Conservation (phyloP, 2,329 filamentous ascomycete species). For the Colletotrichum sp. region DNA sequence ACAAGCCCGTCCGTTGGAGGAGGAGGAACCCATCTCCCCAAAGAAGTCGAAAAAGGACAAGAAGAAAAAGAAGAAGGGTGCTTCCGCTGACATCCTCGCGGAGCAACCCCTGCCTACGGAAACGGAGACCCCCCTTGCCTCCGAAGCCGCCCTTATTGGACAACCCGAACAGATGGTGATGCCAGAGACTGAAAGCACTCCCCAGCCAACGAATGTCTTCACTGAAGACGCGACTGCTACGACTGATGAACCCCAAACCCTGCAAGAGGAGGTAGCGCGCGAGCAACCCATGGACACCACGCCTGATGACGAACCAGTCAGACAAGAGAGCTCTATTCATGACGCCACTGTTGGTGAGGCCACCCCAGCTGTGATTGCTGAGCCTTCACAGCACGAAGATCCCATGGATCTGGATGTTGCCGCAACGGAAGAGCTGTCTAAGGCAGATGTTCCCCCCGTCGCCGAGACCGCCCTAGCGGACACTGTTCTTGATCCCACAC, state of each 20-base stretch:
- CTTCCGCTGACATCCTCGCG: background rate
- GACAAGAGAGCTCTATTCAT: background rate
- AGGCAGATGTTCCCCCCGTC: background rate
- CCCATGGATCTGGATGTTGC: background rate
- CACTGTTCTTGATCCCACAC: background rate
- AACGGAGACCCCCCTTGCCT: background rate
- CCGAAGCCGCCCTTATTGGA: background rate
- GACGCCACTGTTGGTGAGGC: background rate
- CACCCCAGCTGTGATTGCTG: background rate
- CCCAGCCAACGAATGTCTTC: background rate
- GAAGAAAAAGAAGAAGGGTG: background rate
- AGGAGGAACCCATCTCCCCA: background rate
- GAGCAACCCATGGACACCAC: background rate
- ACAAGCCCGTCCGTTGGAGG: background rate
- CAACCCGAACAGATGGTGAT: background rate
- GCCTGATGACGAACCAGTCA: background rate
- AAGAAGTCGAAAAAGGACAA: constrained; percentile 30
- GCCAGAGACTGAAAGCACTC: background rate
- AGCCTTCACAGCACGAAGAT: background rate
- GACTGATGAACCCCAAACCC: background rate
- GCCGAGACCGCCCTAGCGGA: background rate
- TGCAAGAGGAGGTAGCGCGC: background rate
- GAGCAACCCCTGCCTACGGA: background rate
- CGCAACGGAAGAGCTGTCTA: background rate
- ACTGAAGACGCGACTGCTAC: background rate